Evolutionary conservation across 106 monocot genomes (phyloP), one percentile per base, ranked within the genome.

Genomic region (Dendrobium catenatum): DNA sequence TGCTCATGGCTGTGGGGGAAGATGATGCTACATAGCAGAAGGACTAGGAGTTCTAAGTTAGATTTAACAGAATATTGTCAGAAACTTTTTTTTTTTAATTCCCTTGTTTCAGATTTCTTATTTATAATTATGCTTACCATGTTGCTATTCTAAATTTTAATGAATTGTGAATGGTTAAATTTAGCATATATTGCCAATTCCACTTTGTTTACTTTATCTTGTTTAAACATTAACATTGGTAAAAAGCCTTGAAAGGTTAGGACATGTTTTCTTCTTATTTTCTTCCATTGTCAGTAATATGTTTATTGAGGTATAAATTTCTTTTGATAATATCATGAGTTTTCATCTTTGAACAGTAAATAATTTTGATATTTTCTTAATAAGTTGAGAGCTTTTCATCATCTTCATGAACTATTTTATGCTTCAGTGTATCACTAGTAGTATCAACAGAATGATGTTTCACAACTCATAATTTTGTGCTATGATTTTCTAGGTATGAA

Each of bases 401-500:
- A 40, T 29, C 72, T 72, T 19, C 22, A 44, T 18, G 74, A n/a
- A 74, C 74, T 22, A 44, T 74, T 43, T 42, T 44, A 20, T 61
- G n/a, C n/a, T 20, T 74, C 7, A 74, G 22, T 22, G 61, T 22
- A 61, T 5, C 61, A 61, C n/a, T n/a, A 22, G 13, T n/a, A 42
- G 41, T 74, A 29, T 18, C n/a, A 15, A 17, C 9, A 42, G 18
- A 44, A 42, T 74, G 42, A 8, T 43, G 40, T 74, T 42, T 33
- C 0, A 72, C 7, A n/a, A 42, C 43, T 74, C 10, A 31, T 33
- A 44, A 44, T 43, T 74, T 42, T 42, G 61, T 74, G 20, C 74
- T 18, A 44, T 8, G 2, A 49, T 76, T 84, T 79, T 84, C 47
- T 44, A 99, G 95, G 85, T 89, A 78, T 82, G 87, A 81, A 49